Evolutionary conservation across 176 grass and related monocot species (phyloP).

Genomic region (Hordeum vulgare): DNA sequence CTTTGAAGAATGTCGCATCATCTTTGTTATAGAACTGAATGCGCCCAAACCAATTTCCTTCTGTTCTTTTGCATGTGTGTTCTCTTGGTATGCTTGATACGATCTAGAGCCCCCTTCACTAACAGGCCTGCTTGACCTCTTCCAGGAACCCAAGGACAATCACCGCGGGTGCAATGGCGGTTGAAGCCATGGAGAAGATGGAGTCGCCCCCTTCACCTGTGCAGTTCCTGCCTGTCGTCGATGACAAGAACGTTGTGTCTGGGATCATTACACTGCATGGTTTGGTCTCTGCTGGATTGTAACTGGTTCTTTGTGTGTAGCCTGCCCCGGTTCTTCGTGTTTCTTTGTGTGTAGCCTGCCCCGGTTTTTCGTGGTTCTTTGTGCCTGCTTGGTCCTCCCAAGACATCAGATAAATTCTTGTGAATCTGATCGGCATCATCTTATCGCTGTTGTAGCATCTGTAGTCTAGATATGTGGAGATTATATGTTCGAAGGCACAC

Average conservation of each 20-base stretch:
- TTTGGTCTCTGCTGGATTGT: conserved; percentile 79
- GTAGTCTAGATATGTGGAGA: background rate
- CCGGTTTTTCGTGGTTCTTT: conserved; percentile 2
- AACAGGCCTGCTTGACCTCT: background rate
- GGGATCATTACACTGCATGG: conserved; percentile 92
- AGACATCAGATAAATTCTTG: background rate
- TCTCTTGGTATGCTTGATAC: no score
- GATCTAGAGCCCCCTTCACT: background rate
- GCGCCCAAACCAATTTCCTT: background rate
- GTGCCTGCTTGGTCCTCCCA: background rate
- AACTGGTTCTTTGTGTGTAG: background rate
- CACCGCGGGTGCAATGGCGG: conserved; percentile 72
- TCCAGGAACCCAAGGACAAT: conserved; percentile 83
- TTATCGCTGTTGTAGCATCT: background rate
- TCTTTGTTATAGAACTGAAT: background rate
- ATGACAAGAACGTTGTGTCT: conserved; percentile 49
- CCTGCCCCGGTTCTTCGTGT: background rate
- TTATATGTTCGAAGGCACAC: background rate
- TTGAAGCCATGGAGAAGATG: conserved; percentile 88
- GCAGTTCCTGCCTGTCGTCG: conserved; percentile 88
- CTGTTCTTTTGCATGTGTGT: no score
- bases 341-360: background rate
- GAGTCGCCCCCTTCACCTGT: conserved; percentile 83
- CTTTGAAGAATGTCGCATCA: background rate
- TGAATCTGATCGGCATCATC: background rate